A percentile compares a stretch with the other conserved stretches of the same genome.
Conservation (phyloP, 2,329 filamentous ascomycete species). For the Nigrospora oryzae region DNA sequence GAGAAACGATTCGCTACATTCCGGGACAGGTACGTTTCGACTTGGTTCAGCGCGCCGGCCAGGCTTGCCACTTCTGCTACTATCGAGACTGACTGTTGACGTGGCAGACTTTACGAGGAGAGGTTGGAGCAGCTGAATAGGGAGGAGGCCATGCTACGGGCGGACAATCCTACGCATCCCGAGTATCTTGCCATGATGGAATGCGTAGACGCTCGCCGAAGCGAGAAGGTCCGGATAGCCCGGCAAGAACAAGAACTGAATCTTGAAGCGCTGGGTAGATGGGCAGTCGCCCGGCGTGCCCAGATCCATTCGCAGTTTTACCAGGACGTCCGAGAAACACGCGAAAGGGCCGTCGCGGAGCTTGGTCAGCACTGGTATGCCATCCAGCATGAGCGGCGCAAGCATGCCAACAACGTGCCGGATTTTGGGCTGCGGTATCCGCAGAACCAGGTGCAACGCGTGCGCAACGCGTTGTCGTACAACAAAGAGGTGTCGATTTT, state of each 20-base stretch:
- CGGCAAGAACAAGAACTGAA: slow-evolving; percentile 67
- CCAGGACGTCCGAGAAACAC: slow-evolving; percentile 73
- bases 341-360: slow-evolving; percentile 70
- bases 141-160: slow-evolving; percentile 53
- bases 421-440: slow-evolving; percentile 80
- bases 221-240: slow-evolving; percentile 72
- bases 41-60: not conserved
- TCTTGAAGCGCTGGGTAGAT: slow-evolving; percentile 62
- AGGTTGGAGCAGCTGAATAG: slow-evolving; percentile 72
- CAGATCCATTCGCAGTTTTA: slow-evolving; percentile 88
- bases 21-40: slow-evolving; percentile 57
- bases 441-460: slow-evolving; percentile 65
- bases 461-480: slow-evolving; percentile 81
- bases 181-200: slow-evolving; percentile 87
- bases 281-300: slow-evolving; percentile 71
- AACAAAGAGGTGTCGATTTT: slow-evolving; percentile 91
- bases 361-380: slow-evolving; percentile 89
- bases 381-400: slow-evolving; percentile 81
- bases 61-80: slow-evolving; percentile 4
- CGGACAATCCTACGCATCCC: slow-evolving; percentile 66
- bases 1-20: slow-evolving; percentile 86
- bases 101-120: slow-evolving; percentile 72
- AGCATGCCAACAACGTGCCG: slow-evolving; percentile 66
- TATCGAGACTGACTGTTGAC: slow-evolving; percentile 9
- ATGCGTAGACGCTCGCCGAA: slow-evolving; percentile 72